A percentile compares a stretch with the other conserved stretches of the same genome.
Conservation (phyloP, 768 basidiomycete species). For the Hypholoma sublateritium region DNA sequence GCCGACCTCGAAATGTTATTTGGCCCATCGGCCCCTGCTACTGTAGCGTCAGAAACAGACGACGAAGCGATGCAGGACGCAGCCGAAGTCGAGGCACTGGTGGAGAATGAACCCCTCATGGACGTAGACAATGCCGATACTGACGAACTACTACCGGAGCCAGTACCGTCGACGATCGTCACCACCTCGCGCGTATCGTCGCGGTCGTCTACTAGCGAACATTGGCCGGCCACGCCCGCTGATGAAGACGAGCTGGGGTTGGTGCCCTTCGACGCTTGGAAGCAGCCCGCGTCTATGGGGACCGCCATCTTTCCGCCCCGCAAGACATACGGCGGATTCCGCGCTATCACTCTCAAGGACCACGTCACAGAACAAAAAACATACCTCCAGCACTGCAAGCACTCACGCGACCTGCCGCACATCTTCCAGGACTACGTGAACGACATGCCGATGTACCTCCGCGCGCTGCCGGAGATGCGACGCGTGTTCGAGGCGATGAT, state of each 20-base stretch:
- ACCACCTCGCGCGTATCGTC: background rate
- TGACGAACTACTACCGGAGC: background rate
- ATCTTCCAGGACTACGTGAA: conserved; percentile 68
- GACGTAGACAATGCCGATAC: background rate
- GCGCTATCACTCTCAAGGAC: conserved; percentile 36
- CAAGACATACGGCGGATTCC: conserved; percentile 32
- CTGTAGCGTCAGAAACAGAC: background rate
- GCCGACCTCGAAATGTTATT: background rate
- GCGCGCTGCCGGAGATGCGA: conserved; percentile 43
- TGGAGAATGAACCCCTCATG: background rate
- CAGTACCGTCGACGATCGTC: background rate
- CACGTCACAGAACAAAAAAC: conserved; percentile 34
- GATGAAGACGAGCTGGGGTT: background rate
- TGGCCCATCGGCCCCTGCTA: background rate
- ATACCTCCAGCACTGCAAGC: conserved; percentile 30
- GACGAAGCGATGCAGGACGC: conserved; percentile 4
- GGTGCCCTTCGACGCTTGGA: background rate
- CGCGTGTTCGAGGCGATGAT: conserved; percentile 67
- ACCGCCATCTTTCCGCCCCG: background rate
- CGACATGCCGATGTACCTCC: conserved; percentile 38
- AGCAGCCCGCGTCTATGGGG: background rate
- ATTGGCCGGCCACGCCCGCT: background rate
- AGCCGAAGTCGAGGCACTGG: background rate
- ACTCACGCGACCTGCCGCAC: conserved; percentile 57
- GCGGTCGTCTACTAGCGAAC: background rate